These are phyloP conservation scores for Ephemerocybe angulata DNA, from an alignment of 768 basidiomycete genomes.

Conservation along the genomic window DNA sequence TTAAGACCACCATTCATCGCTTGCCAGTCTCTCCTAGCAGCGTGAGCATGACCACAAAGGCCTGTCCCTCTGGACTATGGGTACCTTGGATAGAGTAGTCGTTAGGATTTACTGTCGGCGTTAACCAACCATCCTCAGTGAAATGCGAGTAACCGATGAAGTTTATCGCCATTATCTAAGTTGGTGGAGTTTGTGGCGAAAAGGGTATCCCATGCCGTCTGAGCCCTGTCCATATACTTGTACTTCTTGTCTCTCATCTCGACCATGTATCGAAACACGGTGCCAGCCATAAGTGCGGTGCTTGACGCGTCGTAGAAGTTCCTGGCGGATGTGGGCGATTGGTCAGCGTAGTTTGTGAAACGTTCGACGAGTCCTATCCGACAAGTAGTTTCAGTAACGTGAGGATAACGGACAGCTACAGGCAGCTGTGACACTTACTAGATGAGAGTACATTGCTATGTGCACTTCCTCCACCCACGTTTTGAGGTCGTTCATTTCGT, in stretches of 20 bases:
- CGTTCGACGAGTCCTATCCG: slow-evolving; percentile 37
- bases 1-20: too few relatives aligned
- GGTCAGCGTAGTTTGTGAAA: slow-evolving; percentile 72
- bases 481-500: slow-evolving; percentile 54
- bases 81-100: slow-evolving; percentile 32
- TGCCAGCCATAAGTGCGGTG: slow-evolving; percentile 70
- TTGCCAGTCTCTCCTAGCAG: slow-evolving; percentile 75
- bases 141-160: slow-evolving; percentile 41
- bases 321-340: slow-evolving; percentile 29
- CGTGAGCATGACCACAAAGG: slow-evolving; percentile 70
- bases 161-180: background rate
- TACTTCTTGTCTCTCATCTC: slow-evolving; percentile 47
- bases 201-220: slow-evolving; percentile 23
- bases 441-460: slow-evolving; percentile 54
- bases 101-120: slow-evolving; percentile 73
- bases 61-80: slow-evolving; percentile 79
- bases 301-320: slow-evolving; percentile 73
- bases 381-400: slow-evolving; percentile 11
- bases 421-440: slow-evolving; percentile 39
- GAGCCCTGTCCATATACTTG: slow-evolving; percentile 53
- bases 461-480: slow-evolving; percentile 79
- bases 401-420: too few relatives aligned
- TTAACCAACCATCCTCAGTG: slow-evolving; percentile 59
- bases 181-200: slow-evolving; percentile 4
- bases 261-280: slow-evolving; percentile 70